A percentile compares a stretch with the other conserved stretches of the same genome.
Evolutionary conservation across 192 early-diverging fungal species (phyloP).

Genomic region (Coemansia sp.): DNA sequence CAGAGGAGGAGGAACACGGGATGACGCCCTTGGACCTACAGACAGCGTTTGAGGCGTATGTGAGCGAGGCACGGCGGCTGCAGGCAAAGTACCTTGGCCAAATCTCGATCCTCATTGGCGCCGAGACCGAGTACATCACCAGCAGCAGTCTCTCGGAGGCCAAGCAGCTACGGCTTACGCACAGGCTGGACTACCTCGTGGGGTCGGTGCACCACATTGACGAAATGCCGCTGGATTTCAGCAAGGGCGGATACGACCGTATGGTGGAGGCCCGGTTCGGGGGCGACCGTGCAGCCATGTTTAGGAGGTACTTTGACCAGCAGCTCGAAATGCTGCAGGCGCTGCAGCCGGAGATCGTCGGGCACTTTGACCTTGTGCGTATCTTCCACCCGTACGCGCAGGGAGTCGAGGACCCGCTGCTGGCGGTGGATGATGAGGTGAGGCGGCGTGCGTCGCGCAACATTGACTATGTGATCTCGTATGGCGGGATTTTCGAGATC

Average conservation of each 20-base stretch:
- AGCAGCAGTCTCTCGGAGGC: constrained; percentile 52
- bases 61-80: constrained; percentile 69
- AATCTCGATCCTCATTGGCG: constrained; percentile 75
- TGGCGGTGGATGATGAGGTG: constrained; percentile 40
- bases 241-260: constrained; percentile 55
- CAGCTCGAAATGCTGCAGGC: constrained; percentile 73
- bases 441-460: constrained; percentile 66
- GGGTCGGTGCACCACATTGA: constrained; percentile 91
- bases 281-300: constrained; percentile 56
- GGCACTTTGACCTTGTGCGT: constrained; percentile 92
- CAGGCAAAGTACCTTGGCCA: constrained; percentile 57
- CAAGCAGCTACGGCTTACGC: constrained; percentile 43
- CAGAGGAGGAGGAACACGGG: constrained; percentile 91
- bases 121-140: constrained; percentile 87
- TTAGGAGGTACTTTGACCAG: constrained; percentile 80
- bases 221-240: constrained; percentile 82
- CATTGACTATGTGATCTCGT: constrained; percentile 70
- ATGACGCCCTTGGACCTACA: constrained; percentile 63
- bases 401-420: constrained; percentile 38
- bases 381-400: constrained; percentile 66
- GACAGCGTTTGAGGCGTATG: constrained; percentile 63
- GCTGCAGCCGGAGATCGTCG: constrained; percentile 81
- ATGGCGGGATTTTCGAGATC: constrained; percentile 90
- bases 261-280: constrained; percentile 22
- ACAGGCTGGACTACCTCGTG: constrained; percentile 79